These are phyloP conservation scores for Rhizoctonia solani DNA, from an alignment of 1,284 basidiomycete species.

Conservation along the genomic window DNA sequence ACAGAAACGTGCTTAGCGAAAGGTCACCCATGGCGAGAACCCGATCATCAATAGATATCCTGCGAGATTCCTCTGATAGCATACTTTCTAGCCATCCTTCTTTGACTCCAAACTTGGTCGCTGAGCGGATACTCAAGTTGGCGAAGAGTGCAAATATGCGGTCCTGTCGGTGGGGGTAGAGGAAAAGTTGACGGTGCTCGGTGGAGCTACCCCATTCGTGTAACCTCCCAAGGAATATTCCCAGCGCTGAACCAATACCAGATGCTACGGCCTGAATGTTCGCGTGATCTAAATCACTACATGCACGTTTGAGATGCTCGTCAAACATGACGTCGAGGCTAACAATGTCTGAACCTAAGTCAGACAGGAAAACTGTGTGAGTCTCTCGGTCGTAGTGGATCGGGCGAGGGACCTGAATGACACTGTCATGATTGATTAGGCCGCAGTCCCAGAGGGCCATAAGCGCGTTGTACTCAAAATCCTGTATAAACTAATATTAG, in stretches of 20 bases:
- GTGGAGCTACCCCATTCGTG: not conserved
- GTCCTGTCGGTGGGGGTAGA: not conserved
- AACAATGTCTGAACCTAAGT: not conserved
- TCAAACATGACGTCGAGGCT: not conserved
- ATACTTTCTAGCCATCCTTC: not conserved
- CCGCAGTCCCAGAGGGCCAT: not conserved
- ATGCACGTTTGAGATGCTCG: not conserved
- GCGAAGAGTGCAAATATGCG: not conserved
- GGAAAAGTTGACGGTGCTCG: not conserved
- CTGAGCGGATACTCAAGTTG: not conserved
- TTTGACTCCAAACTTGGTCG: not conserved
- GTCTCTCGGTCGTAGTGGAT: not conserved
- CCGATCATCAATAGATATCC: not conserved
- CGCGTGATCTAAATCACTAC: not conserved
- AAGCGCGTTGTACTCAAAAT: constrained; percentile 1
- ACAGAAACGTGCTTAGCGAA: not conserved
- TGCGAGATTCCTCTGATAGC: not conserved
- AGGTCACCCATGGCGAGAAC: not conserved
- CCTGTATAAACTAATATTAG: not conserved
- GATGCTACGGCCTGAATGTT: not conserved
- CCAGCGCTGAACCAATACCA: not conserved
- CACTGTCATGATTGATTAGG: not conserved
- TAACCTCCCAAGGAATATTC: not conserved
- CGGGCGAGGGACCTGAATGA: not conserved
- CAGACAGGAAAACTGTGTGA: constrained; percentile 4